These are phyloP conservation scores for Arthroderma sp. DNA, from an alignment of 2,329 filamentous ascomycete genomes.

Conservation along the genomic window DNA sequence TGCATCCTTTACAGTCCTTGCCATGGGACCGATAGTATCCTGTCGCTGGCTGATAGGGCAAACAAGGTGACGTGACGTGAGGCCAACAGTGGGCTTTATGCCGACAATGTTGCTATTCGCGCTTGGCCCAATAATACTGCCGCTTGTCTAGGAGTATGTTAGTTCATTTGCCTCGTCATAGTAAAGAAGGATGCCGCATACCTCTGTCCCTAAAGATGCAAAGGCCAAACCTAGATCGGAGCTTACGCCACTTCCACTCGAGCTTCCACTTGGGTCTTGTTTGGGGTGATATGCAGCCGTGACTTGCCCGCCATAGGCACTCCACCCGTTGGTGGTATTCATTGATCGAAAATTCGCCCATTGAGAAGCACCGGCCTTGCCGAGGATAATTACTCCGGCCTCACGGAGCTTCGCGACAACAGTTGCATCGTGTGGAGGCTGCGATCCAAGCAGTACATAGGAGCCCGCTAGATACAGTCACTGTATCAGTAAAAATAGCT, in stretches of 20 bases:
- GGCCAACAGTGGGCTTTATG: slow-evolving; percentile 54
- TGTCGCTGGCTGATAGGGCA: slow-evolving; percentile 49
- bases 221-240: slow-evolving; percentile 46
- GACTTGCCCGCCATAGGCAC: slow-evolving; percentile 49
- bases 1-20: slow-evolving; percentile 45
- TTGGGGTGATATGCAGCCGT: slow-evolving; percentile 47
- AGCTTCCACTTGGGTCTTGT: slow-evolving; percentile 50
- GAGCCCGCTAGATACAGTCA: slow-evolving; percentile 39
- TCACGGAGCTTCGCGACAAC: slow-evolving; percentile 47
- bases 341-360: slow-evolving; percentile 50
- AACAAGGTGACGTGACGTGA: slow-evolving; percentile 46
- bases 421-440: slow-evolving; percentile 43
- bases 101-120: slow-evolving; percentile 49
- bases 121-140: slow-evolving; percentile 48
- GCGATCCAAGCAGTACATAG: slow-evolving; percentile 47
- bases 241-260: slow-evolving; percentile 48
- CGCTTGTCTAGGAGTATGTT: slow-evolving; percentile 34
- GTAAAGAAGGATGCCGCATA: slow-evolving; percentile 5
- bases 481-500: not conserved
- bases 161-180: not conserved
- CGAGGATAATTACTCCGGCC: slow-evolving; percentile 51
- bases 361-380: slow-evolving; percentile 52
- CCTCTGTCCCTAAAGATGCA: slow-evolving; percentile 48
- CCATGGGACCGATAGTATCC: slow-evolving; percentile 46
- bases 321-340: slow-evolving; percentile 49